Conservation (phyloP, 257 asterid species). For the Solanum rostratum region DNA sequence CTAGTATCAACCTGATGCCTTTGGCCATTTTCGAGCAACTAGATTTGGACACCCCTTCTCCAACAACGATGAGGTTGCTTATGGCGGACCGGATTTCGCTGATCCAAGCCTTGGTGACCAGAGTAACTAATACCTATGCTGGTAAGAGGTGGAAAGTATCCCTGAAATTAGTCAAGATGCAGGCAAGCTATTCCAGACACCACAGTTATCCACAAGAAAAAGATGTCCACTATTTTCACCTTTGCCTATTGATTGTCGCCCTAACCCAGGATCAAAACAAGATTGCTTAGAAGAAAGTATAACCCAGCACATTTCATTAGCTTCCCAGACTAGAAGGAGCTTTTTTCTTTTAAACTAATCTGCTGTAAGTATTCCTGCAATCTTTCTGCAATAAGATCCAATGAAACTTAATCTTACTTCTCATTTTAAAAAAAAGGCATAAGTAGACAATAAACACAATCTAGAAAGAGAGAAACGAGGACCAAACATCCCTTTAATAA, state of each 20-base stretch:
- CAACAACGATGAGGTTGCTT: too few relatives aligned
- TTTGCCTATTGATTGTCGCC: background rate
- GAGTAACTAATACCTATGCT: background rate
- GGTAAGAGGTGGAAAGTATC: background rate
- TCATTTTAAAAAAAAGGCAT: background rate
- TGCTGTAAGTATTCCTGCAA: background rate
- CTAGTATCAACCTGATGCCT: too few relatives aligned
- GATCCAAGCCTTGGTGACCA: too few relatives aligned
- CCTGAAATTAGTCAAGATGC: background rate
- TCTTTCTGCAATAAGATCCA: background rate
- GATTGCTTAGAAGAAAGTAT: background rate
- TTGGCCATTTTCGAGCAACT: too few relatives aligned
- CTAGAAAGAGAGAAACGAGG: background rate
- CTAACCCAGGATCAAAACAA: background rate
- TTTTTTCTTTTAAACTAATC: too few relatives aligned
- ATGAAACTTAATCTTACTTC: background rate
- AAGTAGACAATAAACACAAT: background rate
- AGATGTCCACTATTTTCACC: background rate
- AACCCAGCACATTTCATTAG: background rate
- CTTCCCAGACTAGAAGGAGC: background rate
- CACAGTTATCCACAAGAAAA: background rate
- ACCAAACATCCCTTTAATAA: background rate
- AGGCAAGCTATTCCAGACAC: background rate
- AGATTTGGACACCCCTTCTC: too few relatives aligned
- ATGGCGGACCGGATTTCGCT: too few relatives aligned